Evolutionary conservation across 2,329 filamentous ascomycete species (phyloP), one percentile per base, ranked within the genome.

Genomic region (Aspergillus glaucus): DNA sequence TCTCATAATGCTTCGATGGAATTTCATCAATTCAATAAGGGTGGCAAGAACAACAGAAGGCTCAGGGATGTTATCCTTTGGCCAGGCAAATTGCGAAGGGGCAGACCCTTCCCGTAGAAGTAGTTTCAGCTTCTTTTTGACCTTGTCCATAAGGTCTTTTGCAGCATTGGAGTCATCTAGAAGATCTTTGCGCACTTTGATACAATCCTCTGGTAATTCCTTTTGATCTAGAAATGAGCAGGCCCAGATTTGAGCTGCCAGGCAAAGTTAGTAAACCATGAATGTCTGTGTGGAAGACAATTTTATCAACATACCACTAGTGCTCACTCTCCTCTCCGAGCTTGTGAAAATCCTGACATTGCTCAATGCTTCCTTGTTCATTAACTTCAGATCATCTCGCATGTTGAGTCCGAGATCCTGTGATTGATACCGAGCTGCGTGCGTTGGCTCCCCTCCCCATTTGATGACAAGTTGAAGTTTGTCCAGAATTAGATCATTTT

Each of bases 71-170:
- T 93, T 92, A 39, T 88, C 83, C 56, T 82, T 81, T 2, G 93
- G 93, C 93, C 93, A 98, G n/a, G 93, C 89, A 65, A 98, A 98
- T 62, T 98, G 90, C 15, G 92, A 84, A 8, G 93, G 93, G 1
- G 92, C 88, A 62, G 93, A 87, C n/a, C 92, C 93, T 67, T 95
- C 88, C 26, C 93, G 84, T 50, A 98, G 72, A 17, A 98, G 78
- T 1, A 88, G 85, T 73, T 98, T 98, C 24, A 98, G 79, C 81
- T 95, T 96, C 80, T 98, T 98, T 79, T 98, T 98, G 48, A 98
- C 93, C 71, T 95, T 96, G 72, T 98, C 94, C 87, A 96, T 98
- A 63, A 95, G 90, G 66, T 98, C 93, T 68, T 98, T 98, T 50
- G 93, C 93, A 3, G 93, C 93, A 67, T 98, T 98, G 0, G 91